Percentiles rank a stretch among this genome's conserved stretches.
phyloP scores from a whole-genome alignment of 2,329 filamentous ascomycete species.

The Fusarium begoniae region DNA sequence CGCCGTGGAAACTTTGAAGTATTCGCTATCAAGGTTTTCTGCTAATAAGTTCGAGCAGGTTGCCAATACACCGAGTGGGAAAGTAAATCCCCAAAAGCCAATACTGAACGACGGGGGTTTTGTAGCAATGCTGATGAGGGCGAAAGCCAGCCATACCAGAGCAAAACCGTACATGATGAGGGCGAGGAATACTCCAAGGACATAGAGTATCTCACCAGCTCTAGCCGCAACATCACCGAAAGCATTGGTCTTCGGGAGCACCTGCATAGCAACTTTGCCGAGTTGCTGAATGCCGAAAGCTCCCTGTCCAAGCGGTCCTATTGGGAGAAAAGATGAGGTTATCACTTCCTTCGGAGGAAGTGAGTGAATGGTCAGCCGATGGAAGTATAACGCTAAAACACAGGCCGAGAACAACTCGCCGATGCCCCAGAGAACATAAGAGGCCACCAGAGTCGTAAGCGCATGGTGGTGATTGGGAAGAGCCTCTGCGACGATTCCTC shows the following conservation, averaged over 20 bases:
- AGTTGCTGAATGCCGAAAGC: conserved; percentile 66
- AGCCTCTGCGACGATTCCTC: conserved; percentile 69
- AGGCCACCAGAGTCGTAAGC: conserved; percentile 69
- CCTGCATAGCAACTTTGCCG: conserved; percentile 56
- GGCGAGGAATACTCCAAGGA: conserved; percentile 60
- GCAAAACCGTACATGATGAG: conserved; percentile 58
- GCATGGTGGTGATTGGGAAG: conserved; percentile 65
- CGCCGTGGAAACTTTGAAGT: conserved; percentile 54
- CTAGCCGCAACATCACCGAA: conserved; percentile 56
- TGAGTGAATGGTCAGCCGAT: conserved; percentile 72
- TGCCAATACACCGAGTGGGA: conserved; percentile 56
- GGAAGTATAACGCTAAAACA: conserved; percentile 74
- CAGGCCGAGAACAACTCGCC: conserved; percentile 67
- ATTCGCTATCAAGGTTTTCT: conserved; percentile 52
- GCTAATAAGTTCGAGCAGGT: conserved; percentile 53
- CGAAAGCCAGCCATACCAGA: conserved; percentile 55
- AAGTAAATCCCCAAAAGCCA: conserved; percentile 60
- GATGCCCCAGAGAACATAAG: conserved; percentile 75
- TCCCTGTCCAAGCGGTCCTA: conserved; percentile 73
- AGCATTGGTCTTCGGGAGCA: conserved; percentile 51
- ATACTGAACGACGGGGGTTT: conserved; percentile 57
- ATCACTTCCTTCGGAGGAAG: conserved; percentile 73
- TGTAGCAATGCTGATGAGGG: conserved; percentile 52
- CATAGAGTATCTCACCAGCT: conserved; percentile 60
- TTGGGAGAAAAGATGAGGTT: conserved; percentile 72